Percentiles rank a stretch among this genome's conserved stretches.
phyloP scores from a whole-genome alignment of 495 filamentous ascomycete species.

The Penicillium coprophilum region DNA sequence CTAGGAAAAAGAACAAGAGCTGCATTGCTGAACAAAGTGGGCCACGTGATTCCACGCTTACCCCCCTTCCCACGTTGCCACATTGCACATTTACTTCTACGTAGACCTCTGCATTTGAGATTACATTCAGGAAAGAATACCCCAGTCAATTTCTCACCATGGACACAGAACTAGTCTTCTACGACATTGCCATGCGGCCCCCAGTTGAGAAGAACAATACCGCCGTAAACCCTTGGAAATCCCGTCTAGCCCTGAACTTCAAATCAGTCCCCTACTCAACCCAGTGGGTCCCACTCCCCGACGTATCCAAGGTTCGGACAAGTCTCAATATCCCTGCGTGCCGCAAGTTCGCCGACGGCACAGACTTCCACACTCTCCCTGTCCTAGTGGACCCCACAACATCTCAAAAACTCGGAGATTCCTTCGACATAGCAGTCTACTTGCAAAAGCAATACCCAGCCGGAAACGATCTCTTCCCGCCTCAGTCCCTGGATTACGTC shows the following conservation, averaged over 20 bases:
- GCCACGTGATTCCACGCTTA: too few relatives aligned
- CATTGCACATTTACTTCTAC: too few relatives aligned
- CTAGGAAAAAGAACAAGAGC: too few relatives aligned
- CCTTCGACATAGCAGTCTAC: constrained; percentile 62
- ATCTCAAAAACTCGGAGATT: constrained; percentile 50
- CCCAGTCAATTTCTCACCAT: background rate
- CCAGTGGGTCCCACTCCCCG: constrained; percentile 50
- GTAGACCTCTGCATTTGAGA: background rate
- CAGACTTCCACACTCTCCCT: constrained; percentile 59
- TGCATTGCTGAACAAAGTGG: too few relatives aligned
- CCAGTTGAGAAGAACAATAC: constrained; percentile 35
- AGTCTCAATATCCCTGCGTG: constrained; percentile 43
- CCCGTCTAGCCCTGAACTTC: constrained; percentile 60
- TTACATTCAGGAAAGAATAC: background rate
- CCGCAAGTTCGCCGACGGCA: constrained; percentile 57
- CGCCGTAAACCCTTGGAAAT: constrained; percentile 62
- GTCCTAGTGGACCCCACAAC: constrained; percentile 52
- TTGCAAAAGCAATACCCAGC: constrained; percentile 51
- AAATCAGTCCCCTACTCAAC: constrained; percentile 53
- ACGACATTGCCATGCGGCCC: constrained; percentile 54
- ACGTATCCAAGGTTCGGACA: constrained; percentile 48
- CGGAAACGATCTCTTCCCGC: constrained; percentile 41
- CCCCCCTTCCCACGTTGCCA: too few relatives aligned
- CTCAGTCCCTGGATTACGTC: constrained; percentile 32
- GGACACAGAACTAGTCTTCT: constrained; percentile 42